Base-by-base conservation (phyloP, 1,139 yeast genomes). In the Magnusiomyces ingens region DNA sequence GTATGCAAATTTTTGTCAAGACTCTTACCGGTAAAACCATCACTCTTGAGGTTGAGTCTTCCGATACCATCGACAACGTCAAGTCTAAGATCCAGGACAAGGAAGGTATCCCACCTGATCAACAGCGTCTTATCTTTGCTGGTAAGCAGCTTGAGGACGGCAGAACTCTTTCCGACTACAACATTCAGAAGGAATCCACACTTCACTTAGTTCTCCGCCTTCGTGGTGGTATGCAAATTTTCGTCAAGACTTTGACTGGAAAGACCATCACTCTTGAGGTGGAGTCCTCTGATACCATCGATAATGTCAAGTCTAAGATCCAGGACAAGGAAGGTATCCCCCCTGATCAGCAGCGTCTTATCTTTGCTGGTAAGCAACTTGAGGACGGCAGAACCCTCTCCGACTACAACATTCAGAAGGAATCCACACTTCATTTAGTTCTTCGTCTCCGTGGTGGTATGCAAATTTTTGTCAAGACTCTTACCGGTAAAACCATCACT, bases 71-170 rank as follows among this genome's bases (percentile, higher is more conserved):
- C 70, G 91, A 85, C 78, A 85, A 84, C 67, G 91, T 85, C 76
- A 85, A 85, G 79, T 77, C 87, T 64, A 85, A 85, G 81, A 85
- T 85, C 67, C 93, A 85, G 75, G 93, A 85, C 76, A 85, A 85
- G 79, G 93, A 85, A 74, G 93, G 93, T 68, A 85, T 85, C 66
- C 93, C 91, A 70, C 91, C 91, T 69, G 93, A 85, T 76, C 91
- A 85, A 75, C 93, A 84, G 76, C 81, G 93, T 75, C 77, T 85
- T 68, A 85, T 85, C 74, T 85, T 85, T 64, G 91, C 93, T 62
- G 93, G 94, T 77, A 85, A 85, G 77, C 93, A 85, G 73, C 77
- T 85, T 65, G 94, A 85, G 72, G 94, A 85, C 62, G 94, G 93
- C 57, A 81, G 93, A 75, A 85, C 93, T 51, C 77, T 85, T 57